Percentiles rank a stretch among this genome's conserved stretches.
phyloP scores from a whole-genome alignment of 768 basidiomycete genomes.

The Crassisporium funariophilum region DNA sequence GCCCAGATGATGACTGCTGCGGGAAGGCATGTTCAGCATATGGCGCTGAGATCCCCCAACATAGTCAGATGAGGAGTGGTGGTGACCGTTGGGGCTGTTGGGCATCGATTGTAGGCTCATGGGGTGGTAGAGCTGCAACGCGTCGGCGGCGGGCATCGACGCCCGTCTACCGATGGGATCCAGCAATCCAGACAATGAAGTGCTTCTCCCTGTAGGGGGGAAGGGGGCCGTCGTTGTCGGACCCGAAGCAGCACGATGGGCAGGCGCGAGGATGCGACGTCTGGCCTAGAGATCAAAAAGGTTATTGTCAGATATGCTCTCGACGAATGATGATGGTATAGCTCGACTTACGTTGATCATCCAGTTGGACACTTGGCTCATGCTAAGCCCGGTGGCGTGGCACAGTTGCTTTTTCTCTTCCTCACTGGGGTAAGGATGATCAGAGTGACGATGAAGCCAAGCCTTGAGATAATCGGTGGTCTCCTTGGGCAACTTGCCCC shows the following conservation, averaged over 20 bases:
- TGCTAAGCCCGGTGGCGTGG: slow-evolving; percentile 81
- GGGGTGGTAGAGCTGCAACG: slow-evolving; percentile 76
- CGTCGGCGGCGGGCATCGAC: slow-evolving; percentile 67
- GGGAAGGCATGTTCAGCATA: slow-evolving; percentile 46
- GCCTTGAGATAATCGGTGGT: slow-evolving; percentile 88
- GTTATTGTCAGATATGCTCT: slow-evolving; percentile 12
- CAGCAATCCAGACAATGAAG: slow-evolving; percentile 43
- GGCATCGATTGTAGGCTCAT: slow-evolving; percentile 72
- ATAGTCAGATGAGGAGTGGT: slow-evolving; percentile 46
- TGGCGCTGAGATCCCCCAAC: slow-evolving; percentile 41
- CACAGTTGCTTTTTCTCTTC: slow-evolving; percentile 91
- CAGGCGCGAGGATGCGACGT: slow-evolving; percentile 81
- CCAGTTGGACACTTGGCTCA: slow-evolving; percentile 92
- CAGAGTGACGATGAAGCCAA: slow-evolving; percentile 86
- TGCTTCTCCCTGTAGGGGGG: slow-evolving; percentile 49
- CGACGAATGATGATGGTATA: slow-evolving; percentile 8
- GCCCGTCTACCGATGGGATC: slow-evolving; percentile 56
- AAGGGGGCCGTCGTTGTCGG: slow-evolving; percentile 81
- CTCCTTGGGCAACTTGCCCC: slow-evolving; percentile 88
- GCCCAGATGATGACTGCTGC: slow-evolving; percentile 35
- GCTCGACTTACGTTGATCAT: slow-evolving; percentile 81
- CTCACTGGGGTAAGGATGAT: slow-evolving; percentile 88
- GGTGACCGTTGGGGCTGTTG: slow-evolving; percentile 35
- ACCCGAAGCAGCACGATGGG: slow-evolving; percentile 71
- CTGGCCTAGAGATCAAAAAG: slow-evolving; percentile 55